Percentiles rank a stretch among this genome's conserved stretches.
Conservation (phyloP, 208 protist genomes). For the Leishmania mexicana region DNA sequence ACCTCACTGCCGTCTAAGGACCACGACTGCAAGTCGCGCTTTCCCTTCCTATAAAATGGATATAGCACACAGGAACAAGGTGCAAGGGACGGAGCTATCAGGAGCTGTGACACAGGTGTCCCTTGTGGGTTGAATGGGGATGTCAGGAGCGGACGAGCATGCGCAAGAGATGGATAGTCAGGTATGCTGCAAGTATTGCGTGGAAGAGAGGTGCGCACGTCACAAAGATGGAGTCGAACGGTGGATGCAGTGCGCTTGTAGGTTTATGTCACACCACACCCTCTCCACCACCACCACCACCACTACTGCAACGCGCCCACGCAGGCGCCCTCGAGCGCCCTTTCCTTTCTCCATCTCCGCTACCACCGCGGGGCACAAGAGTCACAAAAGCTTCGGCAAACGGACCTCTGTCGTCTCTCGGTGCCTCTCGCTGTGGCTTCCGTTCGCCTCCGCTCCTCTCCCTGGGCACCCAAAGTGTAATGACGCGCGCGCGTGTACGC, state of each 20-base stretch:
- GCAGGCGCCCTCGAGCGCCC: not conserved
- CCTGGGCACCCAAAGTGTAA: not conserved
- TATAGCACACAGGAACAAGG: not conserved
- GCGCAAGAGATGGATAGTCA: not conserved
- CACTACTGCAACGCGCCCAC: not conserved
- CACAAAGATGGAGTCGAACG: not conserved
- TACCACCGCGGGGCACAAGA: not conserved
- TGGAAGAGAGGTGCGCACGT: not conserved
- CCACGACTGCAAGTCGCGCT: constrained; percentile 25
- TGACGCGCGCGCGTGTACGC: not conserved
- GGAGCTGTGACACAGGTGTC: not conserved
- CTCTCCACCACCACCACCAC: not conserved
- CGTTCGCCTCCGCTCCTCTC: not conserved
- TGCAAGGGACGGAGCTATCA: not conserved
- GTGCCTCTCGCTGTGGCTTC: not conserved
- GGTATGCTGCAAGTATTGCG: not conserved
- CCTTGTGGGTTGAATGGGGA: not conserved
- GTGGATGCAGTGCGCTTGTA: not conserved
- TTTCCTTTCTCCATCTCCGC: not conserved
- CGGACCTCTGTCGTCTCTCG: not conserved
- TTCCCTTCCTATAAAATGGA: constrained; percentile 36
- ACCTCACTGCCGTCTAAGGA: constrained; percentile 12
- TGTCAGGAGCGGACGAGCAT: not conserved
- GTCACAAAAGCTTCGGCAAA: not conserved
- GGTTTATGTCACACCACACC: not conserved